Conservation (phyloP, 2,329 filamentous ascomycete species). For the Neurospora sp. region DNA sequence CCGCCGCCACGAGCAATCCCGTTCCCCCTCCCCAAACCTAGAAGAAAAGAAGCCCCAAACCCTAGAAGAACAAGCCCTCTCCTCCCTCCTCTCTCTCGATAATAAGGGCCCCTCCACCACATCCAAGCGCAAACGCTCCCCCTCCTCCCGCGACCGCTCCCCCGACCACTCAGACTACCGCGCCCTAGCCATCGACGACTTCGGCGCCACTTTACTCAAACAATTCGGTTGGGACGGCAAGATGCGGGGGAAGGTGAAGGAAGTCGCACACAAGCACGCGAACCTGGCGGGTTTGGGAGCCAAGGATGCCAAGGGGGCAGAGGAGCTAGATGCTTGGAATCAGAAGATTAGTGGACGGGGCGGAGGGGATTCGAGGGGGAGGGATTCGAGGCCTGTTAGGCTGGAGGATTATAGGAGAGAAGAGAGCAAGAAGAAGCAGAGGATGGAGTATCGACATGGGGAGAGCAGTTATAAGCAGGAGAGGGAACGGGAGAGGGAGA, state of each 20-base stretch:
- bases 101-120: constrained; percentile 8
- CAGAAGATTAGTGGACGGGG: constrained; percentile 36
- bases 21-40: not conserved
- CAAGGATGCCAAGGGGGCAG: constrained; percentile 62
- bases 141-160: constrained; percentile 61
- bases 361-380: constrained; percentile 25
- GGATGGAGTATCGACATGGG: constrained; percentile 29
- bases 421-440: constrained; percentile 33
- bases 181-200: constrained; percentile 85
- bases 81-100: constrained; percentile 53
- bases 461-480: constrained; percentile 36
- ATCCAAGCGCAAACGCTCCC: constrained; percentile 36
- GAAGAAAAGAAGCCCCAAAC: not conserved
- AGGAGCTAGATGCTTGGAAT: constrained; percentile 75
- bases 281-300: constrained; percentile 83
- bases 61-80: constrained; percentile 40
- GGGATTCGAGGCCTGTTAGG: constrained; percentile 33
- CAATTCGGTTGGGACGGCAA: constrained; percentile 92
- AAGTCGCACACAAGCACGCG: constrained; percentile 56
- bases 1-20: not conserved
- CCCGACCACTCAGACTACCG: constrained; percentile 75
- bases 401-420: constrained; percentile 41
- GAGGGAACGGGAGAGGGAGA: constrained; percentile 33
- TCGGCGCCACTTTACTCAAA: constrained; percentile 78
- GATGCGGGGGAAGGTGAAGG: constrained; percentile 49